Evolutionary conservation across 2,329 filamentous ascomycete genomes (phyloP), one percentile per base, ranked within the genome.

Genomic region (Fulvia fulva): DNA sequence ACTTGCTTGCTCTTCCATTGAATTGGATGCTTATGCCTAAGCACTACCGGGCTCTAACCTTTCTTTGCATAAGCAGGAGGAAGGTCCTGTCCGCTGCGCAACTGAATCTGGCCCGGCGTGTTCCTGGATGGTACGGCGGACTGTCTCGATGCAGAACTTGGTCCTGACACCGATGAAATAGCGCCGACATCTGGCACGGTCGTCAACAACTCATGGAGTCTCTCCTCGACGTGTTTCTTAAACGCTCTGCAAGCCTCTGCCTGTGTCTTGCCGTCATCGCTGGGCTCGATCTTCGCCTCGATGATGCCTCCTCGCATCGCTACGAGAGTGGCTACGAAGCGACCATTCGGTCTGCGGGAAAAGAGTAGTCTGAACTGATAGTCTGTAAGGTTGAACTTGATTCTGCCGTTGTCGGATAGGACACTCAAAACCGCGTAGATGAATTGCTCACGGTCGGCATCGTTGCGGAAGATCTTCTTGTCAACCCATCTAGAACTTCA

Each of bases 281-380:
- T 47, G 8, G 63, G 52, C 43, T 66, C 67, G 21, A 67, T 60
- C 50, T 68, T 68, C 8, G 63, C 64, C n/a, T 50, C 51, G n/a
- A 68, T 65, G 9, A 65, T 57, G 28, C 63, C 64, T 23, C 55
- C 37, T 9, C 62, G 58, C 16, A 62, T 56, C 1, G 64, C 63
- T 5, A 68, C 64, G 28, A 69, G 58, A 2, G 63, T 64, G 3
- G 67, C 64, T 12, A 68, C 53, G 22, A 67, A 30, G 3, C 63
- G 55, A 11, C 62, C 59, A 26, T 57, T 53, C 11, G 53, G 46
- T 23, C 56, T 60, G n/a, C 65, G 63, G 16, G 65, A 63, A 61
- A 59, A 67, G 32, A 68, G 55, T 14, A 68, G 62, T 16, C 60
- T 63, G 60, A 69, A 65, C n/a, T 61, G 41, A 57, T 68, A 60